phyloP scores from a whole-genome alignment of 768 basidiomycete species.

The Trametes meyenii region DNA sequence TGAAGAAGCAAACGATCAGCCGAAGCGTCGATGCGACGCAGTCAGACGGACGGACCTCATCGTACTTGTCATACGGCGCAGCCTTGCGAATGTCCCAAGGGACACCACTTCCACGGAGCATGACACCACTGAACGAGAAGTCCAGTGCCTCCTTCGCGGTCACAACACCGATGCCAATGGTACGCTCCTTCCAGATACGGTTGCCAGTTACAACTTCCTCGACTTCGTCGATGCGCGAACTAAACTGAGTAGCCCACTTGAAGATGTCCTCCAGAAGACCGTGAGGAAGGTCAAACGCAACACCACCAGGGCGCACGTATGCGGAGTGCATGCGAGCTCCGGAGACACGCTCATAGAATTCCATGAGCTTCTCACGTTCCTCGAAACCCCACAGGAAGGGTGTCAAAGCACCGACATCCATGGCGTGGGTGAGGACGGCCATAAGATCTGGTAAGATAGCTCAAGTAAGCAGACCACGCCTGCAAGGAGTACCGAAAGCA shows the following conservation, averaged over 20 bases:
- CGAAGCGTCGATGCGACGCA: neutral
- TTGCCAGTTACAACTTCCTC: conserved; percentile 98
- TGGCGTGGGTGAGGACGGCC: conserved; percentile 93
- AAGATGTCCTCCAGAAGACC: conserved; percentile 99
- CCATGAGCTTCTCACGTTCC: conserved; percentile 99
- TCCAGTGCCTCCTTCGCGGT: conserved; percentile 91
- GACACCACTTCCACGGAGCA: conserved; percentile 92
- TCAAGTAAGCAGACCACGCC: neutral
- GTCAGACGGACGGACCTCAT: conserved; percentile 57
- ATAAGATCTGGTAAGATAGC: conserved; percentile 68
- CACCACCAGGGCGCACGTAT: conserved; percentile 97
- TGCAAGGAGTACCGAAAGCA: conserved; percentile 15
- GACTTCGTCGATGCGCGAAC: conserved; percentile 89
- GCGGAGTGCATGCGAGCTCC: conserved; percentile 96
- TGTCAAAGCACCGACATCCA: conserved; percentile 97
- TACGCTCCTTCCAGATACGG: conserved; percentile 97
- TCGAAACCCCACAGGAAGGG: conserved; percentile 99
- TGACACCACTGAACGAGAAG: conserved; percentile 95
- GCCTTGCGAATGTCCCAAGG: conserved; percentile 95
- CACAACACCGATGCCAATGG: conserved; percentile 86
- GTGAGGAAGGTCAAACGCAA: conserved; percentile 96
- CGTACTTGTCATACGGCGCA: conserved; percentile 94
- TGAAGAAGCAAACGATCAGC: conserved; percentile 30
- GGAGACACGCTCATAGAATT: conserved; percentile 99
- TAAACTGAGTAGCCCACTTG: conserved; percentile 97